Evolutionary conservation across 2,329 filamentous ascomycete genomes (phyloP).

Genomic region (Cladosporium austrohemisphaericum): DNA sequence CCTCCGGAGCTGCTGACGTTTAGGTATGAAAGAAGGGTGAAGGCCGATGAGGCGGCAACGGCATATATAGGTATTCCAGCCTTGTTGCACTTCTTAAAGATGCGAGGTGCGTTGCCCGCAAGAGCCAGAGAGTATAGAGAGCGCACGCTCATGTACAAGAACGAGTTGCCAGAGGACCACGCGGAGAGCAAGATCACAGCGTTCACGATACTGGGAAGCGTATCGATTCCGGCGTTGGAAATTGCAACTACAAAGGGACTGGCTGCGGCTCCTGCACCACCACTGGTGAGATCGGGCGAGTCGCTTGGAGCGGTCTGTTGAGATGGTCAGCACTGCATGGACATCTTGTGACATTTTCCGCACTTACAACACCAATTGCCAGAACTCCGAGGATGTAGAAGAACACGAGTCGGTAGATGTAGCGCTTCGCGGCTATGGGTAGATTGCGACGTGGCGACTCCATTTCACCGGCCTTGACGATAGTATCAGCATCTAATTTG

Average conservation of each 20-base stretch:
- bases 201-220: constrained; percentile 63
- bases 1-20: constrained; percentile 53
- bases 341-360: too few relatives aligned
- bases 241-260: constrained; percentile 58
- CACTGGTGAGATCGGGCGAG: constrained; percentile 23
- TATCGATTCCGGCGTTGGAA: constrained; percentile 55
- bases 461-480: constrained; percentile 53
- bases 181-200: constrained; percentile 64
- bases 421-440: constrained; percentile 56
- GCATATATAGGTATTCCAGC: constrained; percentile 16
- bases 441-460: constrained; percentile 56
- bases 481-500: background rate
- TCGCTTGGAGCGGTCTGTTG: background rate
- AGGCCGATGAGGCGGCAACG: constrained; percentile 37
- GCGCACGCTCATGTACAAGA: constrained; percentile 50
- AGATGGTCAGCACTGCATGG: too few relatives aligned
- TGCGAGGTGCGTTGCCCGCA: constrained; percentile 60
- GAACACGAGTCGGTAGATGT: constrained; percentile 60
- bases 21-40: constrained; percentile 39
- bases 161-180: constrained; percentile 54
- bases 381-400: constrained; percentile 58
- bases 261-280: constrained; percentile 33
- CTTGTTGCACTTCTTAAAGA: constrained; percentile 42
- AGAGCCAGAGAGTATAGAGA: constrained; percentile 55
- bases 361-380: constrained; percentile 55